Evolutionary conservation across 2,329 filamentous ascomycete genomes (phyloP).

Genomic region (Fusarium devonianum): DNA sequence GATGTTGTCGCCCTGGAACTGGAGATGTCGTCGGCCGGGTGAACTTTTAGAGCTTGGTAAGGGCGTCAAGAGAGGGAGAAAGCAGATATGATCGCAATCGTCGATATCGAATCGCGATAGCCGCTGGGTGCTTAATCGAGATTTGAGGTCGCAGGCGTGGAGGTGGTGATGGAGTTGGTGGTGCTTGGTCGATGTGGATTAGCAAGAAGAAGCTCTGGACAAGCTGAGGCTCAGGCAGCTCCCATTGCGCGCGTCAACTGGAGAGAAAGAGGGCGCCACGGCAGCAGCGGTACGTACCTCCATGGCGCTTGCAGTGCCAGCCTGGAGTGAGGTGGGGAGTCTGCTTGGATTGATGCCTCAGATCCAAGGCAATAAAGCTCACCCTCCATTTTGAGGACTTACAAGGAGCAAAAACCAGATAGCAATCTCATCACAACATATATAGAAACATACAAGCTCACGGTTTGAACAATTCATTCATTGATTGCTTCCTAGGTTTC

Average conservation of each 20-base stretch:
- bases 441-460: background rate
- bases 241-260: slow-evolving; percentile 52
- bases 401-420: no score
- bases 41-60: slow-evolving; percentile 10
- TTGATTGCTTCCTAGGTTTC: slow-evolving; percentile 25
- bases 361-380: no score
- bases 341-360: background rate
- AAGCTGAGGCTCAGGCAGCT: slow-evolving; percentile 52
- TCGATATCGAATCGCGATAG: slow-evolving; percentile 10
- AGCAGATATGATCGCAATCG: slow-evolving; percentile 1
- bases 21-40: slow-evolving; percentile 5
- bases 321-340: no score
- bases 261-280: no score
- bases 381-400: no score
- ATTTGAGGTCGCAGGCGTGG: slow-evolving; percentile 13
- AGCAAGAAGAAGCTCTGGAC: slow-evolving; percentile 37
- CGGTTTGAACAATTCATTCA: slow-evolving; percentile 23
- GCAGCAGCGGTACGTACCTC: slow-evolving; percentile 18
- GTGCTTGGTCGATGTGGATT: slow-evolving; percentile 23
- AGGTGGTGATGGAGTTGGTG: slow-evolving; percentile 8
- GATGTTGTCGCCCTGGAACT: slow-evolving; percentile 8
- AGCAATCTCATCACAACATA: no score
- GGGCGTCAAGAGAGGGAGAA: background rate
- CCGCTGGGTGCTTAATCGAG: slow-evolving; percentile 21
- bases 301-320: slow-evolving; percentile 4